phyloP scores from a whole-genome alignment of 2,329 filamentous ascomycete species.

The Kalaharituber pfeilii region DNA sequence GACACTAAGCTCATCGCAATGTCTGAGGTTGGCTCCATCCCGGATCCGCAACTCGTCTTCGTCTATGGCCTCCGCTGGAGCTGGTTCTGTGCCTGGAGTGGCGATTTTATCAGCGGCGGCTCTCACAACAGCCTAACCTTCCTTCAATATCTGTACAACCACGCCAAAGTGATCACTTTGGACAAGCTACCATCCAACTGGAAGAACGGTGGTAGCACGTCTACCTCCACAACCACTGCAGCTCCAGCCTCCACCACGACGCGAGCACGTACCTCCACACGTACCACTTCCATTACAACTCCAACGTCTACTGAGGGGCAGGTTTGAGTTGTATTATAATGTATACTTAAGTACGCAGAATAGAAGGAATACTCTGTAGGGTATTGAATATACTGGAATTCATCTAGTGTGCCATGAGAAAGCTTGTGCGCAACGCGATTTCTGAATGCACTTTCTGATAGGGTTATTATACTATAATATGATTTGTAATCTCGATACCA shows the following conservation, averaged over 20 bases:
- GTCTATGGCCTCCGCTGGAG: conserved; percentile 34
- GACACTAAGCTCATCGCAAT: conserved; percentile 35
- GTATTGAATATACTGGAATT: not conserved
- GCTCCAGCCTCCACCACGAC: conserved; percentile 11
- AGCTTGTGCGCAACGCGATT: too few relatives aligned
- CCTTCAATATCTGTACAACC: conserved; percentile 25
- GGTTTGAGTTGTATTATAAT: not conserved
- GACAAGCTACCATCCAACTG: conserved; percentile 20
- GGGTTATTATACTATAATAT: too few relatives aligned
- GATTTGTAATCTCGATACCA: too few relatives aligned
- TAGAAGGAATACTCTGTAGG: not conserved
- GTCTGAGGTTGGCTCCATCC: conserved; percentile 33
- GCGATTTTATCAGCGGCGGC: conserved; percentile 30
- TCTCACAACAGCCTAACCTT: conserved; percentile 30
- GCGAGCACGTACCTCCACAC: conserved; percentile 1
- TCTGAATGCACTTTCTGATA: too few relatives aligned
- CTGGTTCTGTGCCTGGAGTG: conserved; percentile 34
- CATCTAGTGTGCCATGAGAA: too few relatives aligned
- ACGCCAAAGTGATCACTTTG: conserved; percentile 21
- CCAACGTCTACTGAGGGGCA: not conserved
- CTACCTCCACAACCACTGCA: conserved; percentile 7
- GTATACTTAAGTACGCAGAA: not conserved
- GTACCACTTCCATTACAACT: conserved; percentile 3
- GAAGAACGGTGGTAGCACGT: conserved; percentile 17
- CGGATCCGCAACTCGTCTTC: conserved; percentile 29